Base-by-base conservation (phyloP, 305 asterid genomes). In the Fraxinus sp. region DNA sequence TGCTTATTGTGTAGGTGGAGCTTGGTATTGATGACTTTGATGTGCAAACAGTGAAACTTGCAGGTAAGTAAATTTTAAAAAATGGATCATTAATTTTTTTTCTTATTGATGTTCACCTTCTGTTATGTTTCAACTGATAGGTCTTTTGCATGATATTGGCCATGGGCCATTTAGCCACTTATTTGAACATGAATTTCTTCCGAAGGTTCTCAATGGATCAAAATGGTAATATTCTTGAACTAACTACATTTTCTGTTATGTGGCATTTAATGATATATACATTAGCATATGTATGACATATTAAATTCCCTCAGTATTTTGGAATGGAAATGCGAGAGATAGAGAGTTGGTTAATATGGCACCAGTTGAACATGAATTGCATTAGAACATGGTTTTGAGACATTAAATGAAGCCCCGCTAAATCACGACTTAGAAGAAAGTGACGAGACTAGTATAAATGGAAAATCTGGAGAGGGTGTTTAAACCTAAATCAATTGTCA, bases 101-200 rank as follows among this genome's bases (percentile, higher is more conserved):
- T 4, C 75, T 32, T 74, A 62, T 77, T 84, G 22, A 77, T 84
- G 26, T 49, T 82, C 80, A 78, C 83, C 76, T 68, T 83, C 57
- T 80, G 74, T 62, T 74, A 22, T 72, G 76, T 28, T 76, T 75
- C 80, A 76, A 76, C 79, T 87, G 78, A 62, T 66, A 95, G 98
- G 99, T 62, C 95, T 96, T 82, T 88, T 96, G 86, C 99, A 96
- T 85, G 98, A 96, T 87, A 83, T 96, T 55, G 99, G 99, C 80
- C 98, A 96, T 82, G 99, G 99, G 84, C 98, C 99, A 82, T 91
- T 93, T 80, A 95, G 98, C 87, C 99, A 95, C 89, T 78, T 92
- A 87, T 96, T 96, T 90, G 99, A 96, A 79, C 94, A 90, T 0
- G 98, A 94, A 73, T 93, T 96, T 90, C 94, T 94, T 88, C 98